Percentiles rank a stretch among this genome's conserved stretches.
phyloP scores from a whole-genome alignment of 2,329 filamentous ascomycete species.

The Ceratocystis papillata region DNA sequence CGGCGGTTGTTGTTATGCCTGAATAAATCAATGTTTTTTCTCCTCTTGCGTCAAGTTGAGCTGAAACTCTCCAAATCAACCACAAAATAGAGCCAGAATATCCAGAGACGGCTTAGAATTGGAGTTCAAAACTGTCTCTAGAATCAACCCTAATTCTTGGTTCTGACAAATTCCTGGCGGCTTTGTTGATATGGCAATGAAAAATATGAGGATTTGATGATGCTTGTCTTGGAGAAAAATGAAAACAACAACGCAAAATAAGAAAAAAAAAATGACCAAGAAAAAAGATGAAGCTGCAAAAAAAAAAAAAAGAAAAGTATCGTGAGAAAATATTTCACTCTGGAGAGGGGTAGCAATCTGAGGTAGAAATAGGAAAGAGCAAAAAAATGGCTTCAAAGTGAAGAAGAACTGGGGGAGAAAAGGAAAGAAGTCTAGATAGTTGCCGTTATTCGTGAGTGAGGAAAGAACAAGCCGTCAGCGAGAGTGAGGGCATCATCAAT shows the following conservation, averaged over 20 bases:
- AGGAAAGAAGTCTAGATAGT: conserved; percentile 11
- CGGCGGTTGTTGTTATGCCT: background rate
- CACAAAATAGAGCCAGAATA: background rate
- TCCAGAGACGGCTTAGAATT: background rate
- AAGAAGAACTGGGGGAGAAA: conserved; percentile 6
- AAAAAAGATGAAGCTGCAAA: conserved; percentile 1
- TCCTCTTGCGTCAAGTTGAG: background rate
- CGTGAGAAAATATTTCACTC: background rate
- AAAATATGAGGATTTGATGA: conserved; percentile 12
- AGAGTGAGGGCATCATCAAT: background rate
- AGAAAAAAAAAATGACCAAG: background rate
- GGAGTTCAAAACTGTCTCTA: background rate
- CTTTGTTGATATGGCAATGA: conserved; percentile 11
- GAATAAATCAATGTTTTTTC: conserved; percentile 13
- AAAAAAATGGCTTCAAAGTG: background rate
- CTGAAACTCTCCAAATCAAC: conserved; percentile 7
- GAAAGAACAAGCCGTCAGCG: conserved; percentile 2
- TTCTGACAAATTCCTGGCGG: background rate
- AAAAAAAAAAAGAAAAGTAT: conserved; percentile 4
- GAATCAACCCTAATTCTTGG: conserved; percentile 1
- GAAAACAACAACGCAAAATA: conserved; percentile 12
- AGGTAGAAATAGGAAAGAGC: background rate
- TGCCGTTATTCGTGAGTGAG: conserved; percentile 11
- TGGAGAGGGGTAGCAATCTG: conserved; percentile 7
- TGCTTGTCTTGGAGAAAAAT: conserved; percentile 9